Percentiles rank a stretch among this genome's conserved stretches.
Conservation (phyloP, 768 basidiomycete genomes). For the Epithele typhae region DNA sequence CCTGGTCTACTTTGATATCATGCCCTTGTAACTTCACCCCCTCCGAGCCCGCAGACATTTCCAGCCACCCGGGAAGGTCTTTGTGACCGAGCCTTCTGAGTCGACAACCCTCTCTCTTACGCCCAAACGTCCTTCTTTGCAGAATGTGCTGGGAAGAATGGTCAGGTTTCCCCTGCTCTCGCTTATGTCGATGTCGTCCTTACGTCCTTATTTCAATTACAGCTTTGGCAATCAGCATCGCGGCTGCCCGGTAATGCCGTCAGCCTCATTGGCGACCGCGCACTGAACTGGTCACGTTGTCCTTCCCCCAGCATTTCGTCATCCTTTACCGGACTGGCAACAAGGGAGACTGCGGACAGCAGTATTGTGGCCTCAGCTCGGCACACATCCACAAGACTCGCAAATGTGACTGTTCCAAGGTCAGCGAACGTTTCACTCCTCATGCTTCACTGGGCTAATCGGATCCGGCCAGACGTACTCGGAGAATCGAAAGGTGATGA, state of each 20-base stretch:
- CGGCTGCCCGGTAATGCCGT: conserved; percentile 21
- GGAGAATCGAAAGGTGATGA: conserved; percentile 55
- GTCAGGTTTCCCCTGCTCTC: conserved; percentile 7
- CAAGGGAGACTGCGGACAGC: conserved; percentile 48
- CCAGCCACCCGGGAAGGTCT: not conserved
- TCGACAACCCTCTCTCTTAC: conserved; percentile 39
- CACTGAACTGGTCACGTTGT: not conserved
- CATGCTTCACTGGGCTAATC: no score
- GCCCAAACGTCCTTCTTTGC: conserved; percentile 51
- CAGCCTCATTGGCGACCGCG: no score
- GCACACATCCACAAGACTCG: conserved; percentile 57
- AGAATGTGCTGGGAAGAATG: conserved; percentile 24
- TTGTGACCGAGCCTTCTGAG: not conserved
- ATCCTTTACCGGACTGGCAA: conserved; percentile 58
- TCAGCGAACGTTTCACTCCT: conserved; percentile 13
- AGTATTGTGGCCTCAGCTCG: conserved; percentile 48
- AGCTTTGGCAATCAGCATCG: conserved; percentile 25
- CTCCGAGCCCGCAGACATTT: not conserved
- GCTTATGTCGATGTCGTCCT: not conserved
- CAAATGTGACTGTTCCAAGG: conserved; percentile 51
- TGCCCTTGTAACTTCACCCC: conserved; percentile 7
- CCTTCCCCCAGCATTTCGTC: conserved; percentile 52
- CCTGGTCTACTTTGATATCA: conserved; percentile 1
- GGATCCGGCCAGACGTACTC: conserved; percentile 16
- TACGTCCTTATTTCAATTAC: not conserved